Percentiles rank a stretch among this genome's conserved stretches.
Evolutionary conservation across 2,329 filamentous ascomycete genomes (phyloP).

Genomic region (Dryadomyces quercus-mongolicae): DNA sequence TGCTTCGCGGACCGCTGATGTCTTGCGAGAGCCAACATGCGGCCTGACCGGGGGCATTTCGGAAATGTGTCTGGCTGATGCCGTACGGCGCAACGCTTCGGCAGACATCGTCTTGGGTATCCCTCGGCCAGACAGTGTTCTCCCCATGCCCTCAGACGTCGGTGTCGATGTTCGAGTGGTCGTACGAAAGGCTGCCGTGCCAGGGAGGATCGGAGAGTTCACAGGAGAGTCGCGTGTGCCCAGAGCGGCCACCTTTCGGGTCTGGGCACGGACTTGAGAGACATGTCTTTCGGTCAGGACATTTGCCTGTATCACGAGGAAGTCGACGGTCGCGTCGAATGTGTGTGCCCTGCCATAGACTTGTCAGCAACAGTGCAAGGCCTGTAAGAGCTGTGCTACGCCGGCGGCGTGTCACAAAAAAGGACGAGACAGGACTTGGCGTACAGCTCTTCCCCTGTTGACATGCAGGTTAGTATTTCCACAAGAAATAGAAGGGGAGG

Average conservation of each 20-base stretch:
- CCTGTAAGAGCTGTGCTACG: slow-evolving; percentile 11
- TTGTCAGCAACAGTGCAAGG: background rate
- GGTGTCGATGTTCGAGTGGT: background rate
- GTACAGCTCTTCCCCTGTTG: slow-evolving; percentile 64
- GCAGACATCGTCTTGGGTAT: slow-evolving; percentile 1
- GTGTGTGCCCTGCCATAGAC: slow-evolving; percentile 44
- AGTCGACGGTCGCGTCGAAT: slow-evolving; percentile 78
- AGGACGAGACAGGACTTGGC: background rate
- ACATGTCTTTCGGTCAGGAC: slow-evolving; percentile 89
- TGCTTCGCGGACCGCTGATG: background rate
- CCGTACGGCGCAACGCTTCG: slow-evolving; percentile 38
- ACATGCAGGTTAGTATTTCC: background rate
- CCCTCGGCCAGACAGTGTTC: slow-evolving; percentile 30
- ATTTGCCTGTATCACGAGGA: slow-evolving; percentile 84
- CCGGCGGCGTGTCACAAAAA: background rate
- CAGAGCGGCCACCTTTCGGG: slow-evolving; percentile 56
- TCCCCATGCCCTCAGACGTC: slow-evolving; percentile 35
- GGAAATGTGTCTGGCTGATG: slow-evolving; percentile 25
- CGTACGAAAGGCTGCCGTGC: background rate
- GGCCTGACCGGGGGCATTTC: slow-evolving; percentile 8
- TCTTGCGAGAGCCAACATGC: background rate
- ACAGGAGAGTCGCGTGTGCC: slow-evolving; percentile 41
- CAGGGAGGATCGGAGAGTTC: slow-evolving; percentile 32
- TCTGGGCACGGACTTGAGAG: slow-evolving; percentile 79
- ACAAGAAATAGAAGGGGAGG: background rate